These are phyloP conservation scores for Suhomyces sp. DNA, from an alignment of 805 yeast genomes.

Conservation along the genomic window DNA sequence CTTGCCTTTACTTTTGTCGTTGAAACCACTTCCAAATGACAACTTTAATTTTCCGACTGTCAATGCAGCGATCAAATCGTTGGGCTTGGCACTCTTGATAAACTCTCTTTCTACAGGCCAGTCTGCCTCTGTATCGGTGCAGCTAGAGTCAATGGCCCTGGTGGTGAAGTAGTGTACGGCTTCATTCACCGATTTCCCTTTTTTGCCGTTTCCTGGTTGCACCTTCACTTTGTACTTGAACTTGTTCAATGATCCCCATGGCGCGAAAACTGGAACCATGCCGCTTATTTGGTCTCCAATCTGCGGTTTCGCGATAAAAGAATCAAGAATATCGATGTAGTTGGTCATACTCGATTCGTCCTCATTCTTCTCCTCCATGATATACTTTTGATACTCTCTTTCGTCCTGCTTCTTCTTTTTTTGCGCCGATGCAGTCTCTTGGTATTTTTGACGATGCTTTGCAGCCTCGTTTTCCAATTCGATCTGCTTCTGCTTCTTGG, in stretches of 20 bases:
- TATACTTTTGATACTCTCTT: conserved; percentile 44
- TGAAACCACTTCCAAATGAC: conserved; percentile 26
- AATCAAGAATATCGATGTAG: conserved; percentile 45
- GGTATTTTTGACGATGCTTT: conserved; percentile 25
- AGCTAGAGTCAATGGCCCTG: conserved; percentile 43
- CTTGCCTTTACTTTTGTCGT: neutral
- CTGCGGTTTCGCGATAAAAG: conserved; percentile 44
- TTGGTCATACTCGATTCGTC: conserved; percentile 29
- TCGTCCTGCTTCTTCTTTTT: conserved; percentile 45
- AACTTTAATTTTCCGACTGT: conserved; percentile 73
- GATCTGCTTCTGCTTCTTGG: conserved; percentile 17
- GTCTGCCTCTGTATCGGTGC: conserved; percentile 50
- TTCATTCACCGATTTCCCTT: conserved; percentile 82
- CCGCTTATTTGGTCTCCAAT: conserved; percentile 53
- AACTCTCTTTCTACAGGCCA: conserved; percentile 70
- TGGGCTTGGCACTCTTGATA: conserved; percentile 54
- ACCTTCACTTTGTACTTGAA: conserved; percentile 79
- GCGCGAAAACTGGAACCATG: conserved; percentile 86
- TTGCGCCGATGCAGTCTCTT: conserved; percentile 37
- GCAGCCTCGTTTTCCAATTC: conserved; percentile 19
- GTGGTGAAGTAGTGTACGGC: conserved; percentile 55
- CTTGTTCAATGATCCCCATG: conserved; percentile 78
- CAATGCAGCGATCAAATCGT: conserved; percentile 63
- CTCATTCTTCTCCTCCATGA: conserved; percentile 29
- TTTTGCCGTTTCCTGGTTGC: conserved; percentile 76